Evolutionary conservation across 1,139 yeast species (phyloP).

Genomic region (Zygosaccharomyces pseudobailii): DNA sequence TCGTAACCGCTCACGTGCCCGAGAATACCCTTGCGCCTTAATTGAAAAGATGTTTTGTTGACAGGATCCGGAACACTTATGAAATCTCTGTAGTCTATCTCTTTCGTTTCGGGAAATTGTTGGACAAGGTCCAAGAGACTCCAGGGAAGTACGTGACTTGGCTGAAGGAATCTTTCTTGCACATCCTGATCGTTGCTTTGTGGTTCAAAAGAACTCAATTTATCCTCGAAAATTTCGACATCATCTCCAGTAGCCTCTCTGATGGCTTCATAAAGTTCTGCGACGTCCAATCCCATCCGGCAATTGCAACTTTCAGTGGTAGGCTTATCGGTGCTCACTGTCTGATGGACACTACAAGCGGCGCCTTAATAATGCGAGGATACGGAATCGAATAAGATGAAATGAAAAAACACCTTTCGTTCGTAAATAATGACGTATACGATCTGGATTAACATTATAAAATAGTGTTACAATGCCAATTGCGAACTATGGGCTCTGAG

Average conservation of each 20-base stretch:
- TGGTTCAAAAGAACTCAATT: conserved; percentile 15
- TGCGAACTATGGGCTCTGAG: background rate
- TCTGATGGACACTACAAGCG: too few species aligned
- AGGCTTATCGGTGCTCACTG: too few species aligned
- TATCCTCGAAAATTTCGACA: conserved; percentile 22
- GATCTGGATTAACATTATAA: background rate
- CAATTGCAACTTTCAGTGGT: background rate
- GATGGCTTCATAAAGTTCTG: conserved; percentile 21
- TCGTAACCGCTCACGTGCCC: conserved; percentile 62
- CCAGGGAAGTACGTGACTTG: conserved; percentile 30
- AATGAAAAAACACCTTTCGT: background rate
- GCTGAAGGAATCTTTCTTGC: conserved; percentile 22
- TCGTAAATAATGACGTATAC: background rate
- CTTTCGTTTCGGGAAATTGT: conserved; percentile 28
- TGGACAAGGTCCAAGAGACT: conserved; percentile 32
- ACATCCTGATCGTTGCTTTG: conserved; percentile 12
- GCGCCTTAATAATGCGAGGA: too few species aligned
- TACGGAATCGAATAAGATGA: background rate
- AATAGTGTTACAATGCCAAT: background rate
- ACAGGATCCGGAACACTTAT: conserved; percentile 49
- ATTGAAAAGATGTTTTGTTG: conserved; percentile 53
- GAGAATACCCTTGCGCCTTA: conserved; percentile 67
- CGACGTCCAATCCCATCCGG: conserved; percentile 13
- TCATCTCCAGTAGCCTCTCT: conserved; percentile 20
- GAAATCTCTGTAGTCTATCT: conserved; percentile 39